phyloP scores from a whole-genome alignment of 2,329 filamentous ascomycete genomes.

The Penicillium sp. region DNA sequence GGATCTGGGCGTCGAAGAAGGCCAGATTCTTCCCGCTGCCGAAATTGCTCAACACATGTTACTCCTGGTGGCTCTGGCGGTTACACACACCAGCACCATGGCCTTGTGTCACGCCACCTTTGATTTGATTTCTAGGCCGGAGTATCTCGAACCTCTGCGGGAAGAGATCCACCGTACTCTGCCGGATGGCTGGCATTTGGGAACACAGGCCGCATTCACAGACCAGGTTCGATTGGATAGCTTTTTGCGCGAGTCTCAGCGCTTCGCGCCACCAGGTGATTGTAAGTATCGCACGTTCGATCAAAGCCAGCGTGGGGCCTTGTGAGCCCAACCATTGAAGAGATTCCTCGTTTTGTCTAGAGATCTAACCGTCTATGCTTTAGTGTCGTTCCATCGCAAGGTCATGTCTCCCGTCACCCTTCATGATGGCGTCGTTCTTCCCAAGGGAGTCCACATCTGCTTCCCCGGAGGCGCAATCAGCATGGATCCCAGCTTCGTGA shows the following conservation, averaged over 20 bases:
- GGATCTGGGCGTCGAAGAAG: constrained; percentile 25
- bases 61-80: constrained; percentile 28
- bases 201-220: constrained; percentile 21
- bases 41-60: constrained; percentile 30
- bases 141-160: constrained; percentile 53
- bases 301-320: neutral
- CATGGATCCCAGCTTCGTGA: constrained; percentile 27
- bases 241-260: constrained; percentile 33
- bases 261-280: constrained; percentile 31
- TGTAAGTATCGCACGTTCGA: constrained; percentile 15
- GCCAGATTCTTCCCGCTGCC: constrained; percentile 21
- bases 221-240: constrained; percentile 28
- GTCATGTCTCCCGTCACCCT: constrained; percentile 25
- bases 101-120: constrained; percentile 50
- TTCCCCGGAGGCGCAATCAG: constrained; percentile 32
- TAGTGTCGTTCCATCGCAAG: constrained; percentile 34
- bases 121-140: constrained; percentile 53
- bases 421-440: constrained; percentile 27
- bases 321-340: too few species aligned
- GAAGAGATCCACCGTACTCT: constrained; percentile 47
- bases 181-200: constrained; percentile 27
- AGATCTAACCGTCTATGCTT: neutral
- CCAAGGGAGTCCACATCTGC: constrained; percentile 29
- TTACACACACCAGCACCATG: constrained; percentile 33
- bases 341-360: neutral